phyloP scores from a whole-genome alignment of 305 asterid genomes.

The Fraxinus angustifolia region DNA sequence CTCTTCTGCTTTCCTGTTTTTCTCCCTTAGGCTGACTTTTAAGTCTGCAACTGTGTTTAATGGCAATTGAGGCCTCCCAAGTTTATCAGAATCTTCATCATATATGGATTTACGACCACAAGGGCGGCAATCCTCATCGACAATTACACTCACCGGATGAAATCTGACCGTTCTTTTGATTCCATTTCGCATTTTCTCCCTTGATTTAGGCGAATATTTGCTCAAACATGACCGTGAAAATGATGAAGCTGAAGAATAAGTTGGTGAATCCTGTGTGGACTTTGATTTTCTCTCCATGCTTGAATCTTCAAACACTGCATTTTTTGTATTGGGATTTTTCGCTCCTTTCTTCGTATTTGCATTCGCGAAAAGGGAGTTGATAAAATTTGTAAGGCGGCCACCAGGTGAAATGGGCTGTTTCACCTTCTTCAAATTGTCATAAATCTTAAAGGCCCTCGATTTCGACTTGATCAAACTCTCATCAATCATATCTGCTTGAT shows the following conservation, averaged over 20 bases:
- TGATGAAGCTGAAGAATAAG: slow-evolving; percentile 53
- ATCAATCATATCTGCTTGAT: background rate
- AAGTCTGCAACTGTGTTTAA: slow-evolving; percentile 12
- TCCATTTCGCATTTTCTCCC: slow-evolving; percentile 39
- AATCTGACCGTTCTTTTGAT: slow-evolving; percentile 61
- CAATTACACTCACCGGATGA: slow-evolving; percentile 60
- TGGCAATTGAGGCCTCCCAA: slow-evolving; percentile 28
- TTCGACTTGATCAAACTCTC: slow-evolving; percentile 39
- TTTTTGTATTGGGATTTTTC: slow-evolving; percentile 9
- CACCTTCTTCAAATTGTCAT: slow-evolving; percentile 51
- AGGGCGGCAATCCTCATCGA: slow-evolving; percentile 53
- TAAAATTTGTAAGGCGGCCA: slow-evolving; percentile 55
- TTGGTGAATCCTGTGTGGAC: slow-evolving; percentile 11
- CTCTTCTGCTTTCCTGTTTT: slow-evolving; percentile 25
- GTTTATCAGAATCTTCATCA: slow-evolving; percentile 28
- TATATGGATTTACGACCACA: slow-evolving; percentile 44
- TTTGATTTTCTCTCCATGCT: background rate
- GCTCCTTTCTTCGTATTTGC: slow-evolving; percentile 42
- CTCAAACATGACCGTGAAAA: slow-evolving; percentile 67
- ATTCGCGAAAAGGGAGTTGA: slow-evolving; percentile 56
- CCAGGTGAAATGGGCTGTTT: slow-evolving; percentile 90
- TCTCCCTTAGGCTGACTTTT: slow-evolving; percentile 16
- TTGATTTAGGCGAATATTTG: slow-evolving; percentile 47
- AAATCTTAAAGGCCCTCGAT: slow-evolving; percentile 50
- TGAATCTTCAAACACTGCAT: slow-evolving; percentile 10